Evolutionary conservation across 208 protist species (phyloP), one percentile per base, ranked within the genome.

Genomic region (Leishmania mexicana): DNA sequence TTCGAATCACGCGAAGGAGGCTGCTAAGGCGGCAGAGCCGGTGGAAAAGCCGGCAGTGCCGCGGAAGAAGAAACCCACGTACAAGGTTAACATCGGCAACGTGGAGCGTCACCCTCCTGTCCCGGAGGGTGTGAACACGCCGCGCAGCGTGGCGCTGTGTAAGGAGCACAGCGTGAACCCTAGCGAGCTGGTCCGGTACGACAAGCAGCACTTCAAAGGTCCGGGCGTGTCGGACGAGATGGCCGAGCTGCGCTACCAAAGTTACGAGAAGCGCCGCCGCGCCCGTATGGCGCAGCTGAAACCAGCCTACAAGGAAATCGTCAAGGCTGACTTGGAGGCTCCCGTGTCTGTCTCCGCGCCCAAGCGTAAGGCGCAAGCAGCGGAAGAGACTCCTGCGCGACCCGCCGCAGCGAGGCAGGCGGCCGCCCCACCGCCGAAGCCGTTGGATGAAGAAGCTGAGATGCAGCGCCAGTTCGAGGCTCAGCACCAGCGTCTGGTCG

Each of bases 201-300:
- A 76, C 1, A 73, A 87, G 74, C 76, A 71, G n/a, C 86, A 93
- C 73, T 97, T 97, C 81, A 75, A 86, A 73, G 86, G 84, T 40
- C 6, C 76, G 17, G 83, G 73, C 40, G 88, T 95, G 21, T 81
- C 86, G 4, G 76, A 84, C 38, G 81, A 91, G 58, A 67, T 92
- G 24, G 92, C 88, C 7, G 78, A 82, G 24, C 79, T 96, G 71
- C 94, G 93, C 49, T 88, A 88, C 68, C 73, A 84, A 40, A 89
- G 87, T 73, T 97, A 93, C 82, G 92, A 96, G 82, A 92, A 93
- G 75, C 90, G 92, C 62, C 87, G 90, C 19, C 72, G 90, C 62
- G 85, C 80, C 51, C 89, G 88, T 68, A 84, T 97, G 84, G 83
- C 75, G n/a, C 67, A 85, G 57, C 88, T 96, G 38, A 51, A 78